These are phyloP conservation scores for Areca catechu DNA, from an alignment of 176 grass and related monocot genomes.

Conservation along the genomic window DNA sequence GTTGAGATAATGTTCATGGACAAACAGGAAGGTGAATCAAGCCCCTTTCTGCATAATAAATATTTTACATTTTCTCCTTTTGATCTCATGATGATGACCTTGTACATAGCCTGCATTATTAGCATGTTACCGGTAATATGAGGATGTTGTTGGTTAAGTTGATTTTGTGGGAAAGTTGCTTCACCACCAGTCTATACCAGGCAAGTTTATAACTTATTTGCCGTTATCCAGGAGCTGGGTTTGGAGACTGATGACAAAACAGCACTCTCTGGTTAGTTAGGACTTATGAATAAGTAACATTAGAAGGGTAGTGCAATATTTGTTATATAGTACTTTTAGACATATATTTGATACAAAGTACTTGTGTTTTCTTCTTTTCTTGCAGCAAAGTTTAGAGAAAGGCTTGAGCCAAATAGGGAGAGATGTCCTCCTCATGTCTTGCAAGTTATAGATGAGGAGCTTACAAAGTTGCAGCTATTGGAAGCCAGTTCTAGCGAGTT, in stretches of 20 bases:
- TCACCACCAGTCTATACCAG: not conserved
- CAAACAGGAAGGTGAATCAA: no score
- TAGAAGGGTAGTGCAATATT: no score
- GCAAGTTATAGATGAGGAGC: slow-evolving; percentile 99
- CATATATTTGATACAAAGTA: no score
- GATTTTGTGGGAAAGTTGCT: not conserved
- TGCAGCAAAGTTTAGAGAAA: slow-evolving; percentile 90
- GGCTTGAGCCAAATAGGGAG: slow-evolving; percentile 86
- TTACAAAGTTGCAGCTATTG: slow-evolving; percentile 82
- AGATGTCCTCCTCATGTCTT: slow-evolving; percentile 90
- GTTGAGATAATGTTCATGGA: no score
- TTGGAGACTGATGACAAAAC: slow-evolving; percentile 99
- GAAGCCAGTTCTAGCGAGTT: slow-evolving; percentile 99
- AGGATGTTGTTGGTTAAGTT: slow-evolving; percentile 1
- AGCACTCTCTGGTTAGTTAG: slow-evolving; percentile 76
- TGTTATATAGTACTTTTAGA: no score
- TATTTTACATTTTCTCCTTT: no score
- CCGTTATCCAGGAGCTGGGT: slow-evolving; percentile 63
- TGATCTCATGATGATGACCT: no score
- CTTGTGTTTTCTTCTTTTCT: slow-evolving; percentile 1
- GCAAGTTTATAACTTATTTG: not conserved
- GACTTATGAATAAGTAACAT: slow-evolving; percentile 10
- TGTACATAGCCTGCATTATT: no score
- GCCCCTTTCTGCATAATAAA: no score
- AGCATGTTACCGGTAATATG: not conserved